Percentiles rank a stretch among this genome's conserved stretches.
phyloP scores from a whole-genome alignment of 345 rosid species.

The Syzygium jambos region DNA sequence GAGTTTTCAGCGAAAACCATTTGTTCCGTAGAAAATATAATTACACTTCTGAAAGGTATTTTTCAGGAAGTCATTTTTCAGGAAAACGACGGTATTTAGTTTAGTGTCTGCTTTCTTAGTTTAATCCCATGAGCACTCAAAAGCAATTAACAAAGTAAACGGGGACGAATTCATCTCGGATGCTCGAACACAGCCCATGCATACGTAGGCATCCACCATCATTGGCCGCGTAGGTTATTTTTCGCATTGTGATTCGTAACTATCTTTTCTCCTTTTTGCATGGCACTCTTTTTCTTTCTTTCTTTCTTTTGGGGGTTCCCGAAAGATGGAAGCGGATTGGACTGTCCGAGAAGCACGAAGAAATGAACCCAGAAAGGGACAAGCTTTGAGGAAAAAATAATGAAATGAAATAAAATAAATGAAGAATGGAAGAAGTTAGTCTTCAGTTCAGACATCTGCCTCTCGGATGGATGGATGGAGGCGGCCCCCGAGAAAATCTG shows the following conservation, averaged over 20 bases:
- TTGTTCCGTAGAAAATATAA: too few relatives aligned
- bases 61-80: too few relatives aligned
- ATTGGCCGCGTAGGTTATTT: too few relatives aligned
- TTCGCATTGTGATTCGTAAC: background rate
- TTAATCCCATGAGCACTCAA: background rate
- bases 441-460: background rate
- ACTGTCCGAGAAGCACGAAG: background rate
- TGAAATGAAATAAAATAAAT: background rate
- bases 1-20: too few relatives aligned
- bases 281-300: background rate
- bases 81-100: too few relatives aligned
- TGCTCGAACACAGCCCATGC: too few relatives aligned
- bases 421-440: background rate
- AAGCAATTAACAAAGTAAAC: background rate
- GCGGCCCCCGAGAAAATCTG: too few relatives aligned
- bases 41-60: too few relatives aligned
- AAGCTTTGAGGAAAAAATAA: background rate
- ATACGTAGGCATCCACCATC: too few relatives aligned
- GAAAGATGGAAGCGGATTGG: background rate
- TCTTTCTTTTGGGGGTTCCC: background rate
- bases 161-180: too few relatives aligned
- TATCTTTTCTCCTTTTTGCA: background rate
- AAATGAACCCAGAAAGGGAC: background rate
- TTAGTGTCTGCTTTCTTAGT: background rate
- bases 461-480: too few relatives aligned